Evolutionary conservation across 139 green algal genomes (phyloP).

Genomic region (Chlamydomonas applanata): DNA sequence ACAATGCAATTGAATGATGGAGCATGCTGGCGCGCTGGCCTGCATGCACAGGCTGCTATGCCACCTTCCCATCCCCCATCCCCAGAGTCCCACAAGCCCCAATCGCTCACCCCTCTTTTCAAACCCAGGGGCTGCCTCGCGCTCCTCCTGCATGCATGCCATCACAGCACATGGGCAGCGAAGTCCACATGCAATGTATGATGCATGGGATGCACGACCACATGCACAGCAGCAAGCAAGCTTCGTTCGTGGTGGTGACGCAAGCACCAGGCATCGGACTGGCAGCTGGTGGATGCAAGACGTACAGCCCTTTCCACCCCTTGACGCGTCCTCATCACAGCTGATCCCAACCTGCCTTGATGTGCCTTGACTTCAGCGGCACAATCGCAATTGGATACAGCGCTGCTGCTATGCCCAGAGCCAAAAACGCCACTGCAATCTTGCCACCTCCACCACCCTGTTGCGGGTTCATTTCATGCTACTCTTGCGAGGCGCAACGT

Average conservation of each 20-base stretch:
- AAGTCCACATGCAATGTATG: not conserved
- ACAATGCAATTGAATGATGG: no score
- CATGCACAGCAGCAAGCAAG: not conserved
- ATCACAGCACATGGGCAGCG: not conserved
- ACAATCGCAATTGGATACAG: constrained; percentile 37
- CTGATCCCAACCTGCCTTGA: not conserved
- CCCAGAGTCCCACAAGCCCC: not conserved
- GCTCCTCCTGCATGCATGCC: constrained; percentile 12
- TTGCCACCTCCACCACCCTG: no score
- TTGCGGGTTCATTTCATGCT: no score
- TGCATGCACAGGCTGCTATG: not conserved
- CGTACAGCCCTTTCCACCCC: not conserved
- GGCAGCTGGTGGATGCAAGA: no score
- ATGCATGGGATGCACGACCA: not conserved
- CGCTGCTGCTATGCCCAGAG: not conserved
- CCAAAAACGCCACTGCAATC: no score
- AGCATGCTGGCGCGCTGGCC: no score
- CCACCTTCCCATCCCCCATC: not conserved
- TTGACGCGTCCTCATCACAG: no score
- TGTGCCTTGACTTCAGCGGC: constrained; percentile 32
- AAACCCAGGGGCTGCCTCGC: constrained; percentile 22
- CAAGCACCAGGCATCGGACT: no score
- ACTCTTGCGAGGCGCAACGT: no score
- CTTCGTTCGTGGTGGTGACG: no score
- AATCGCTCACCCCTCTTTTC: constrained; percentile 22